These are phyloP conservation scores for Talaromyces sp. DNA, from an alignment of 2,329 filamentous ascomycete species.

Conservation along the genomic window DNA sequence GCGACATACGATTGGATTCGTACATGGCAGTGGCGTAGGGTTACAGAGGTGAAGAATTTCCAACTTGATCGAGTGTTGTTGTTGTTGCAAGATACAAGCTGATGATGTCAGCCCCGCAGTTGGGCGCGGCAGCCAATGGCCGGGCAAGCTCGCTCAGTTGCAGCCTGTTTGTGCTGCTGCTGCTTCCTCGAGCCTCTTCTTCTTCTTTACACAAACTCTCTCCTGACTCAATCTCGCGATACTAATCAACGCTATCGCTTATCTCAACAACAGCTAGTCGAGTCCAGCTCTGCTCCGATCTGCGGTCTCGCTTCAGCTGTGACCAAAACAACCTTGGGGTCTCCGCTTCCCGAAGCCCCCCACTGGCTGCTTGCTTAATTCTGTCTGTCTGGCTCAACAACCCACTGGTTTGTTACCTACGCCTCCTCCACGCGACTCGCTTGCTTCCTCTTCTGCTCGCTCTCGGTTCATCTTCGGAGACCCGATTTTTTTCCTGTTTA, in stretches of 20 bases:
- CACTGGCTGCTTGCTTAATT: not conserved
- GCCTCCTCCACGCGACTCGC: not conserved
- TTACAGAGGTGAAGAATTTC: not conserved
- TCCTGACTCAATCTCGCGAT: not conserved
- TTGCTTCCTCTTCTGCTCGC: not conserved
- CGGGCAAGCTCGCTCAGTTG: not conserved
- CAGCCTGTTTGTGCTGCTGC: not conserved
- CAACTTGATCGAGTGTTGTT: not conserved
- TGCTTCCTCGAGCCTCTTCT: not conserved
- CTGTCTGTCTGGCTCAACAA: not conserved
- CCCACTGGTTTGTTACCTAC: not conserved
- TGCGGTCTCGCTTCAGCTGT: not conserved
- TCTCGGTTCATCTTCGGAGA: not conserved
- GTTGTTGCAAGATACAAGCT: not conserved
- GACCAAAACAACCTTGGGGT: not conserved
- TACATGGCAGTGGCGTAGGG: slow-evolving; percentile 36
- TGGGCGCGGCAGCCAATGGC: not conserved
- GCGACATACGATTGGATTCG: slow-evolving; percentile 37
- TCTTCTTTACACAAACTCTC: not conserved
- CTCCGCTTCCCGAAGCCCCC: not conserved
- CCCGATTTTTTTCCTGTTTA: not conserved
- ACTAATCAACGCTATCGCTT: not conserved
- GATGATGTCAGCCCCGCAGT: not conserved
- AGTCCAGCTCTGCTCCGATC: not conserved
- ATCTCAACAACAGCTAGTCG: not conserved